Evolutionary conservation across 179 eudicot species (phyloP).

Genomic region (Beta macrorhiza): DNA sequence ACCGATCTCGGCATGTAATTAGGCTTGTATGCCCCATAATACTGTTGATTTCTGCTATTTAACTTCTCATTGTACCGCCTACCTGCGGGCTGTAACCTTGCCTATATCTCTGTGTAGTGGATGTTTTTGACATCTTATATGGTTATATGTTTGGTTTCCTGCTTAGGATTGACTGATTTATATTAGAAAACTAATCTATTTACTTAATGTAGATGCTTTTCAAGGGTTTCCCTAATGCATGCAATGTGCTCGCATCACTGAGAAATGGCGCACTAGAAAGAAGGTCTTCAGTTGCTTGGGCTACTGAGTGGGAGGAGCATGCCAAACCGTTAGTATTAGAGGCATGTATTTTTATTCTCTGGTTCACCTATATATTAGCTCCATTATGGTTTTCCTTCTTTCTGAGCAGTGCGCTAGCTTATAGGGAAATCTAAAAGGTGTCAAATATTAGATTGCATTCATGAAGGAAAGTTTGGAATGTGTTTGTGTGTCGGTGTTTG

Average conservation of each 20-base stretch:
- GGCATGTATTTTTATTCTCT: constrained; percentile 39
- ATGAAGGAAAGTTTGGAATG: not conserved
- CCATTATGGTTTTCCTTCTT: not conserved
- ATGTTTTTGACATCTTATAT: not conserved
- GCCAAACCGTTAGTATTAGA: constrained; percentile 72
- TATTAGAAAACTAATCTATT: not conserved
- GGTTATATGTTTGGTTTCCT: not conserved
- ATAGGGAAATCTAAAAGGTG: not conserved
- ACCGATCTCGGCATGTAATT: not conserved
- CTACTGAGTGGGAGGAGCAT: constrained; percentile 81
- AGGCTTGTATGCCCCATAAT: not conserved
- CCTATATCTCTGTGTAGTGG: not conserved
- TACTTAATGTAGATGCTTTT: constrained; percentile 63
- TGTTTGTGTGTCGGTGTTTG: not conserved
- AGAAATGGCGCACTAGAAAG: constrained; percentile 61
- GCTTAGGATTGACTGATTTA: not conserved
- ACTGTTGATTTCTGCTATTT: not conserved
- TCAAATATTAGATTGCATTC: not conserved
- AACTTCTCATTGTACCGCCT: not conserved
- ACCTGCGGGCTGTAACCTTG: not conserved
- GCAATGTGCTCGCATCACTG: constrained; percentile 50
- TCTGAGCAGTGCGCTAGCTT: not conserved
- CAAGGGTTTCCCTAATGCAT: constrained; percentile 70
- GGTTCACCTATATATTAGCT: not conserved
- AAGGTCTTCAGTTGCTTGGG: constrained; percentile 70